phyloP scores from a whole-genome alignment of 352 stramenopile genomes.

The Phytopythium delawarense region DNA sequence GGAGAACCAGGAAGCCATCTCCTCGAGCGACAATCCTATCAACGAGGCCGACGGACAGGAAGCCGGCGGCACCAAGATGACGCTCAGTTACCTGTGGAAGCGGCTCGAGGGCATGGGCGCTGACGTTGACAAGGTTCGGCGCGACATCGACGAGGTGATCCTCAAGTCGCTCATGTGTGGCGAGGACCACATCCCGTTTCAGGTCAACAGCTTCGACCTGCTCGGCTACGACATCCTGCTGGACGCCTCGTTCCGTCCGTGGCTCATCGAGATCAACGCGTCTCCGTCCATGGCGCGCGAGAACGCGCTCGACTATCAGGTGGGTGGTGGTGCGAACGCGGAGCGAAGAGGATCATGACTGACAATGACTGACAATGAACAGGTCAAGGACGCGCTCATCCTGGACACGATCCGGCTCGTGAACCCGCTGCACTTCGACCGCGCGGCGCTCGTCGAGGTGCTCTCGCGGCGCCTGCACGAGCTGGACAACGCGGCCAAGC shows the following conservation, averaged over 20 bases:
- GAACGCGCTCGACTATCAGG: slow-evolving; percentile 74
- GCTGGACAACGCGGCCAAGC: slow-evolving; percentile 45
- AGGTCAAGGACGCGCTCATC: slow-evolving; percentile 89
- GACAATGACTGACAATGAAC: not conserved
- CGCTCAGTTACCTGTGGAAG: slow-evolving; percentile 71
- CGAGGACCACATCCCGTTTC: slow-evolving; percentile 88
- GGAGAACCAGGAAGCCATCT: slow-evolving; percentile 54
- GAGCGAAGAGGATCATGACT: not conserved
- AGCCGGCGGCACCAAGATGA: slow-evolving; percentile 79
- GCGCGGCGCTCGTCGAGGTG: slow-evolving; percentile 58
- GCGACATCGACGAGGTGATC: slow-evolving; percentile 71
- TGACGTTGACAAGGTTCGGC: slow-evolving; percentile 63
- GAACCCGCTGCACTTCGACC: slow-evolving; percentile 79
- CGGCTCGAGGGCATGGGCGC: slow-evolving; percentile 59
- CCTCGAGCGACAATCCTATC: slow-evolving; percentile 22
- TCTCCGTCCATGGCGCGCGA: slow-evolving; percentile 90
- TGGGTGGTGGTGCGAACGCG: not conserved
- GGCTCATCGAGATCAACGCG: slow-evolving; percentile 96
- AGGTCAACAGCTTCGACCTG: slow-evolving; percentile 93
- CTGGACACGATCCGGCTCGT: slow-evolving; percentile 86
- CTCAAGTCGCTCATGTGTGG: slow-evolving; percentile 85
- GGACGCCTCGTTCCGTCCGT: slow-evolving; percentile 85
- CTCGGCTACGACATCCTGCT: slow-evolving; percentile 95
- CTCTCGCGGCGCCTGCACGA: slow-evolving; percentile 59
- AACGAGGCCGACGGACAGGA: slow-evolving; percentile 34